Percentiles rank a stretch among this genome's conserved stretches.
These are phyloP conservation scores for Flammula alnicola DNA, from an alignment of 1,284 basidiomycete genomes.

Conservation along the genomic window DNA sequence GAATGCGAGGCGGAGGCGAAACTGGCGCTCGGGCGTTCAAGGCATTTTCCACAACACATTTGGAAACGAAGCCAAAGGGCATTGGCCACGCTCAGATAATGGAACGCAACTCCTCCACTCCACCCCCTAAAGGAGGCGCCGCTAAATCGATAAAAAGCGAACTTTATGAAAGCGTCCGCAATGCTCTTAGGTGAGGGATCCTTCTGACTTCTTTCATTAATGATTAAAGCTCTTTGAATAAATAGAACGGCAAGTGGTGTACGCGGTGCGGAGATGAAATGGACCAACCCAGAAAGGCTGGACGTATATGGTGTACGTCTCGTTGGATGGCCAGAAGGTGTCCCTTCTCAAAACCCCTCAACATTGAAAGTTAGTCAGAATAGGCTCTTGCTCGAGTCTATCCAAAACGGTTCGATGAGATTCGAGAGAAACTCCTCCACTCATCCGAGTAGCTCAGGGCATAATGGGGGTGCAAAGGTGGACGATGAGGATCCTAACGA, in stretches of 20 bases:
- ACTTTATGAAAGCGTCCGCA: conserved; percentile 56
- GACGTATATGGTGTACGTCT: conserved; percentile 60
- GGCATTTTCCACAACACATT: conserved; percentile 38
- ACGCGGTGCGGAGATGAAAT: conserved; percentile 73
- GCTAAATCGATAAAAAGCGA: conserved; percentile 28
- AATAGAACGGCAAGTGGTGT: conserved; percentile 52
- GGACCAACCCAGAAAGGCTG: conserved; percentile 65
- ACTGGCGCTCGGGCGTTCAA: conserved; percentile 61
- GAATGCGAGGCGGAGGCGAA: conserved; percentile 58
- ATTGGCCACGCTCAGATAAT: conserved; percentile 1
- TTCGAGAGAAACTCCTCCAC: conserved; percentile 44
- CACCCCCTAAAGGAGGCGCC: conserved; percentile 17
- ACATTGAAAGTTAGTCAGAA: conserved; percentile 56
- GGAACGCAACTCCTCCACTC: conserved; percentile 15
- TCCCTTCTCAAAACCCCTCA: conserved; percentile 65
- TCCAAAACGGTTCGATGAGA: conserved; percentile 49
- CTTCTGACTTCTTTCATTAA: not conserved
- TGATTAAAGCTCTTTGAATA: conserved; percentile 27
- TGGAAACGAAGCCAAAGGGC: conserved; percentile 21
- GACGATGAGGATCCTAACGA: conserved; percentile 24
- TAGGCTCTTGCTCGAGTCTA: conserved; percentile 50
- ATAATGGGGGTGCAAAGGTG: not conserved
- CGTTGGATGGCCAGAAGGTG: conserved; percentile 61
- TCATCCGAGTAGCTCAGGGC: conserved; percentile 1
- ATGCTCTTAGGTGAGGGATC: conserved; percentile 49